A percentile compares a stretch with the other conserved stretches of the same genome.
These are phyloP conservation scores for Rhizopus arrhizus DNA, from an alignment of 371 early-diverging fungal species.

Conservation along the genomic window DNA sequence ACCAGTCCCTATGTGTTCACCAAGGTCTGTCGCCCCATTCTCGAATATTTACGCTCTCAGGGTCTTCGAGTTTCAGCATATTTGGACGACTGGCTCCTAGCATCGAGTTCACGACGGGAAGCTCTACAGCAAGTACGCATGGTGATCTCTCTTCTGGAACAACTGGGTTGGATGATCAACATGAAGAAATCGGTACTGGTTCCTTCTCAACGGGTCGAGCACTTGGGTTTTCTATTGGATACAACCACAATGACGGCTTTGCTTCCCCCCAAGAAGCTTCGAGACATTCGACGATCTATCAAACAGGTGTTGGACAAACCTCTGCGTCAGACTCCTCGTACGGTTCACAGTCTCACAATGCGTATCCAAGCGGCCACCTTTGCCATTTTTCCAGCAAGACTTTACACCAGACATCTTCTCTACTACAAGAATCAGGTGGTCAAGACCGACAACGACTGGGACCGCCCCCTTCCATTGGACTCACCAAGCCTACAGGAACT, in stretches of 20 bases:
- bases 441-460: conserved; percentile 17
- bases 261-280: conserved; percentile 11
- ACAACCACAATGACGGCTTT: conserved; percentile 20
- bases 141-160: conserved; percentile 17
- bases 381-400: conserved; percentile 13
- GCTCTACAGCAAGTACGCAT: conserved; percentile 15
- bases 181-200: conserved; percentile 23
- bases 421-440: conserved; percentile 17
- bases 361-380: conserved; percentile 16
- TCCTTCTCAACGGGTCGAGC: conserved; percentile 26
- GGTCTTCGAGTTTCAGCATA: conserved; percentile 30
- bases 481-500: conserved; percentile 3
- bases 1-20: conserved; percentile 34
- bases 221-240: conserved; percentile 32
- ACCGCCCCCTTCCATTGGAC: not conserved
- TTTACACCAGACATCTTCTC: no score
- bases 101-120: conserved; percentile 9
- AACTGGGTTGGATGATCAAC: conserved; percentile 29
- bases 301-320: conserved; percentile 13
- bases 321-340: not conserved
- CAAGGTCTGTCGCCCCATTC: conserved; percentile 30
- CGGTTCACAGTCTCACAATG: conserved; percentile 19
- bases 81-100: conserved; percentile 33
- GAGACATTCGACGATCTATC: conserved; percentile 26
- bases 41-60: conserved; percentile 28